Evolutionary conservation across 257 asterid species (phyloP), one percentile per base, ranked within the genome.

Genomic region (Apocynum venetum): DNA sequence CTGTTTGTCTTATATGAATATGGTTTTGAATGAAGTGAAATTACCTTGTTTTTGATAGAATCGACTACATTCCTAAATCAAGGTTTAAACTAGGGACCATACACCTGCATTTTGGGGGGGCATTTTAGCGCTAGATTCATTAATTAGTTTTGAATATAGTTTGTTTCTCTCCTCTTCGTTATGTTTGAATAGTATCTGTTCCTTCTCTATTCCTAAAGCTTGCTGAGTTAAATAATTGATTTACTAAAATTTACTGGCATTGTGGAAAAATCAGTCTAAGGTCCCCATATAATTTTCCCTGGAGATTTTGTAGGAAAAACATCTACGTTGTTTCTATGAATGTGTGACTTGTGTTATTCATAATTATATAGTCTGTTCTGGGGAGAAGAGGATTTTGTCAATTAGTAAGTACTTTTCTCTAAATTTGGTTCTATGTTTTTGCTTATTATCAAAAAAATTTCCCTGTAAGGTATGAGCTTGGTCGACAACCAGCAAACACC

Each of bases 401-500:
- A 53, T 53, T 53, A 14, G 0, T 0, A 4, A 14, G 8, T 8
- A 4, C 51, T 47, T 8, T 47, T 60, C 20, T 38, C 47, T 67
- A 4, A n/a, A 8, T 36, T 20, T 46, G 12, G 5, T 31, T 35
- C 13, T 48, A n/a, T 61, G 3, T 17, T 38, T 67, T 72, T n/a
- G 46, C 66, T 63, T 47, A 52, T 57, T 63, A 46, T 73, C 69
- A 55, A 31, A n/a, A n/a, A n/a, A n/a, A n/a, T 68, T 55, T 31
- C 15, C 4, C 19, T 15, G 3, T 56, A 73, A 85, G 86, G 86
- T 85, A 85, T 48, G 88, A 85, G 80, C 88, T 85, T 52, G 88
- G 88, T 48, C 85, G 88, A 20, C 88, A 82, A 78, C 84, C 88
- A 52, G 86, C 86, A 76, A 84, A 79, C 76, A 82, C 88, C 38